Percentiles rank a stretch among this genome's conserved stretches.
Conservation (phyloP, 2,329 filamentous ascomycete genomes). For the Mollisia scopiformis region DNA sequence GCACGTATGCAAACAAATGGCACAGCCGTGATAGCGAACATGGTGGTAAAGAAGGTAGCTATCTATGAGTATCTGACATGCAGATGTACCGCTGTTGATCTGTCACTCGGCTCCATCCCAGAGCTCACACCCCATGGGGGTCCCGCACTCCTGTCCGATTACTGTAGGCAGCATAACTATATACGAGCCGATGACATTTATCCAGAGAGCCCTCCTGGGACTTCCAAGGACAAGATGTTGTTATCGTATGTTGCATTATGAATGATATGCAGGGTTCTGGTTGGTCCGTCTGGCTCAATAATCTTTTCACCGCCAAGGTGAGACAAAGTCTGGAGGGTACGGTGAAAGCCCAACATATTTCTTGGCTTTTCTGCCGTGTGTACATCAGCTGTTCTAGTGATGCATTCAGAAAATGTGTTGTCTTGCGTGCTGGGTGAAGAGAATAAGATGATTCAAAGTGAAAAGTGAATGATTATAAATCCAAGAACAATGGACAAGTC, state of each 20-base stretch:
- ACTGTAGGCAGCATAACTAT: background rate
- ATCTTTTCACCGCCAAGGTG: background rate
- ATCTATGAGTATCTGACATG: too few relatives aligned
- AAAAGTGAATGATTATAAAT: background rate
- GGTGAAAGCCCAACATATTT: background rate
- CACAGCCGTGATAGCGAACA: too few relatives aligned
- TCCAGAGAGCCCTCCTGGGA: background rate
- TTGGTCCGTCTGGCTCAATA: background rate
- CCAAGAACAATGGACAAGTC: background rate
- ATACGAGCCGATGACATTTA: background rate
- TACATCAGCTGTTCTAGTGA: background rate
- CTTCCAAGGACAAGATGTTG: background rate
- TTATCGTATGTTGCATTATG: background rate
- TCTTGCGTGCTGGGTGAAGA: background rate
- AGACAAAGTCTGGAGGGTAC: background rate
- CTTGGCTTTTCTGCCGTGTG: background rate
- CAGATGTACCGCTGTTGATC: background rate
- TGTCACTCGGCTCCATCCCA: too few relatives aligned
- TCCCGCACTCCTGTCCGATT: background rate
- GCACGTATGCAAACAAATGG: too few relatives aligned
- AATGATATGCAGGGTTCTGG: conserved; percentile 6
- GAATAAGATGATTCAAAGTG: background rate
- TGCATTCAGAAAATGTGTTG: background rate
- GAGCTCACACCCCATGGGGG: background rate
- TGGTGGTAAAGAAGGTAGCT: background rate